Percentiles rank a stretch among this genome's conserved stretches.
Evolutionary conservation across 2,329 filamentous ascomycete species (phyloP).

Genomic region (Penicillium vulpinum): DNA sequence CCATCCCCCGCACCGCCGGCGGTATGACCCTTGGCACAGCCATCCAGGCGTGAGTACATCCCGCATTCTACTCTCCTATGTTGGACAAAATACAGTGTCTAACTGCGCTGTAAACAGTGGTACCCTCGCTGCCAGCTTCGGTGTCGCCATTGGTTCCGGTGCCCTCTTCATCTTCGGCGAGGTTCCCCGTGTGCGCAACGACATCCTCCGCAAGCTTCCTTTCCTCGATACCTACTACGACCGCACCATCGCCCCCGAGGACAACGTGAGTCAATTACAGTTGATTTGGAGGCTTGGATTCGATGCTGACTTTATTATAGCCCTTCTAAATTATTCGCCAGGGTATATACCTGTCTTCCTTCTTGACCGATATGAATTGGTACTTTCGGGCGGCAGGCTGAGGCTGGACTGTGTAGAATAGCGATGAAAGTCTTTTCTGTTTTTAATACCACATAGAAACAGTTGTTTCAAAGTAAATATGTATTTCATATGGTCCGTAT

Average conservation of each 20-base stretch:
- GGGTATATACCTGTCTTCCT: constrained; percentile 13
- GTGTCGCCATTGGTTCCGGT: constrained; percentile 58
- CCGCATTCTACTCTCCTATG: background rate
- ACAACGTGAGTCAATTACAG: constrained; percentile 51
- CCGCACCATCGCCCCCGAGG: constrained; percentile 60
- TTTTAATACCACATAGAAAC: constrained; percentile 41
- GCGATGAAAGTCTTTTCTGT: constrained; percentile 29
- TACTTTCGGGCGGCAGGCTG: constrained; percentile 14
- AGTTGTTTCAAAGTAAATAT: constrained; percentile 12
- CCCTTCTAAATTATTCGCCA: constrained; percentile 37
- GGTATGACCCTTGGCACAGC: constrained; percentile 49
- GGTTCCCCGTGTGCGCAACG: constrained; percentile 61
- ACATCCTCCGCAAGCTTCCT: constrained; percentile 63
- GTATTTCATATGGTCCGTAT: background rate
- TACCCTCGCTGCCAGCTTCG: constrained; percentile 55
- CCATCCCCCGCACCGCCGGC: constrained; percentile 49
- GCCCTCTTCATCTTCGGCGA: constrained; percentile 66
- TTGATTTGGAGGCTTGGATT: background rate
- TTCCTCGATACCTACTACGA: constrained; percentile 59
- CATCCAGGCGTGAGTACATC: constrained; percentile 48
- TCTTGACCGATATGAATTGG: constrained; percentile 12
- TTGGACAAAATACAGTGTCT: constrained; percentile 12
- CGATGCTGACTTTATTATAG: constrained; percentile 28
- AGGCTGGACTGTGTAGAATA: constrained; percentile 40
- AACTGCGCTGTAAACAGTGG: constrained; percentile 36